phyloP scores from a whole-genome alignment of 306 rosid species.

The Rubus parviflorus region DNA sequence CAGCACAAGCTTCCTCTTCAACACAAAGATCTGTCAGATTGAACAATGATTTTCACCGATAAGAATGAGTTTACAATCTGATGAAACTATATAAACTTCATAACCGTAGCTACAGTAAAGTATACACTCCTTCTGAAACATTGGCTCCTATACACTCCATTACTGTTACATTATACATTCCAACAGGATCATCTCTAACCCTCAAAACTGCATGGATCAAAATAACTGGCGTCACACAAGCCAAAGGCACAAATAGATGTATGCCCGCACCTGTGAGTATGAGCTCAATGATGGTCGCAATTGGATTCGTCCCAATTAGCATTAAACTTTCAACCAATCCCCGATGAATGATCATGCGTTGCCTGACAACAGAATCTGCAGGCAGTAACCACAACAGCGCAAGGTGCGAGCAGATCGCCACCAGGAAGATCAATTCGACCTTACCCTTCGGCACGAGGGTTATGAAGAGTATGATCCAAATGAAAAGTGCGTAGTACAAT shows the following conservation, averaged over 20 bases:
- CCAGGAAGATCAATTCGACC: constrained; percentile 47
- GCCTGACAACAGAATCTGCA: constrained; percentile 37
- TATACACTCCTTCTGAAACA: no score
- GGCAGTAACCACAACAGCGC: constrained; percentile 40
- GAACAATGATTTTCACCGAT: no score
- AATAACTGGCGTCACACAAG: constrained; percentile 36
- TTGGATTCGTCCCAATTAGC: no score
- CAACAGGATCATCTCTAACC: constrained; percentile 35
- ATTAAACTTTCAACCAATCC: no score
- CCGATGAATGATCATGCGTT: constrained; percentile 37
- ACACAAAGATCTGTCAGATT: no score
- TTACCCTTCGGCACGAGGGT: constrained; percentile 50
- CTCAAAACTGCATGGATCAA: constrained; percentile 64
- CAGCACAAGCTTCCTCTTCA: no score
- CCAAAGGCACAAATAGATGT: constrained; percentile 48
- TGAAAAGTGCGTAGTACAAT: constrained; percentile 47
- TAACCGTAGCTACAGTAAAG: no score
- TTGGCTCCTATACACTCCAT: no score
- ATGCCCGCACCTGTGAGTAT: constrained; percentile 42
- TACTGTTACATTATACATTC: no score
- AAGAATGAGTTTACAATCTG: no score
- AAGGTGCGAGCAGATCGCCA: constrained; percentile 38
- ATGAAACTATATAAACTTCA: no score
- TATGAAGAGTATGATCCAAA: constrained; percentile 68
- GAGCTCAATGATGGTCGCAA: constrained; percentile 47